Conservation (phyloP, 2,329 filamentous ascomycete genomes). For the Lasiodiplodia sp. region DNA sequence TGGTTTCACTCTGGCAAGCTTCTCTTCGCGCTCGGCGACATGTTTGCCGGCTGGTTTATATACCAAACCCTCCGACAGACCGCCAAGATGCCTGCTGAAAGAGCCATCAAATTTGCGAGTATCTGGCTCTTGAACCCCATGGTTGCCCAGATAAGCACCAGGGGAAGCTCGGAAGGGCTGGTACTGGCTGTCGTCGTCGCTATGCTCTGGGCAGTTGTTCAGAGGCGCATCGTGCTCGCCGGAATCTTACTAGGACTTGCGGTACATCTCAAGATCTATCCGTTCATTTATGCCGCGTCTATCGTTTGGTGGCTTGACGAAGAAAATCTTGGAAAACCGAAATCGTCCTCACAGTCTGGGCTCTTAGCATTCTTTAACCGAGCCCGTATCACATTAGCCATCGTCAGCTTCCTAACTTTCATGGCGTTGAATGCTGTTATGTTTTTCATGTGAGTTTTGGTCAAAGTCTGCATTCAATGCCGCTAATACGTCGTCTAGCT, state of each 20-base stretch:
- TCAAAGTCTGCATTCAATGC: neutral
- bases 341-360: constrained; percentile 19
- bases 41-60: constrained; percentile 84
- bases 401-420: constrained; percentile 77
- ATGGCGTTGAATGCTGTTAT: constrained; percentile 76
- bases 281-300: constrained; percentile 89
- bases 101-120: constrained; percentile 77
- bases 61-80: constrained; percentile 59
- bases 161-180: constrained; percentile 91
- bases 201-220: constrained; percentile 81
- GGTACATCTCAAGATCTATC: constrained; percentile 99
- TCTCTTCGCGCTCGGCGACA: constrained; percentile 82
- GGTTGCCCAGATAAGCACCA: constrained; percentile 95
- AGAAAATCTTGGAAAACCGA: constrained; percentile 39
- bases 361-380: constrained; percentile 40
- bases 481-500: constrained; percentile 55
- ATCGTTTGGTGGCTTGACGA: constrained; percentile 82
- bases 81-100: constrained; percentile 44
- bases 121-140: constrained; percentile 98
- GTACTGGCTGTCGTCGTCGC: constrained; percentile 84
- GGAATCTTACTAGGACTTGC: constrained; percentile 79
- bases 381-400: constrained; percentile 63
- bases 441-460: constrained; percentile 70
- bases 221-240: constrained; percentile 68
- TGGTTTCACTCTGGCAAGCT: constrained; percentile 84